Evolutionary conservation across 345 rosid species (phyloP).

Genomic region (Syzygium aromaticum): DNA sequence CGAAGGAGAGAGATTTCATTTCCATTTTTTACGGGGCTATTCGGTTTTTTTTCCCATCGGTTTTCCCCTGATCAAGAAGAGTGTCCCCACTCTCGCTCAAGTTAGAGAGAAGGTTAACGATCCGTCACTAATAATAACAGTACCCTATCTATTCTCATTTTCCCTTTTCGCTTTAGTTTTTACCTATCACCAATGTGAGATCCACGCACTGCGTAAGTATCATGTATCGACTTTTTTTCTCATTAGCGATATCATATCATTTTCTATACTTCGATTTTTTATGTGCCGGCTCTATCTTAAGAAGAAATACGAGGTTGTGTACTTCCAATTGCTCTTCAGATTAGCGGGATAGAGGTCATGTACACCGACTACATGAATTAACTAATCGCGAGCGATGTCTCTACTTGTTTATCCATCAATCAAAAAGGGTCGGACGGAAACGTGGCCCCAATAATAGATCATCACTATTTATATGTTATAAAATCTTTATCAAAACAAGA

Average conservation of each 20-base stretch:
- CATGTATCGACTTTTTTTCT: background rate
- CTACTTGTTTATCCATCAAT: background rate
- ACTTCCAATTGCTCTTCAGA: background rate
- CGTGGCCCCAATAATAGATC: background rate
- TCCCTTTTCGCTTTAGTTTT: background rate
- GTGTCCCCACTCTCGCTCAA: background rate
- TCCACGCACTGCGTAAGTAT: accelerated
- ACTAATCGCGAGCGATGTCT: background rate
- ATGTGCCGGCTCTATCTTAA: background rate
- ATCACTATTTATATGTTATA: background rate
- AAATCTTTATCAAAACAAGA: background rate
- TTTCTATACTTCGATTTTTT: background rate
- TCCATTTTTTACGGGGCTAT: background rate
- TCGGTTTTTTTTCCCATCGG: background rate
- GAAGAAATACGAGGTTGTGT: background rate
- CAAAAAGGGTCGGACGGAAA: background rate
- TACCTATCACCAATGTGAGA: accelerated
- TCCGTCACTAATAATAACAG: background rate
- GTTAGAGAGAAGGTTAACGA: background rate
- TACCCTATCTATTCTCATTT: accelerated
- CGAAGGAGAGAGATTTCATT: background rate
- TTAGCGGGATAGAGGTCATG: no score
- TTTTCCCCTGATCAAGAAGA: background rate
- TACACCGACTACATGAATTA: background rate
- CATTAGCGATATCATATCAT: background rate